A percentile compares a stretch with the other conserved stretches of the same genome.
These are phyloP conservation scores for Sporothrix variecibatus DNA, from an alignment of 2,329 filamentous ascomycete species.

Conservation along the genomic window DNA sequence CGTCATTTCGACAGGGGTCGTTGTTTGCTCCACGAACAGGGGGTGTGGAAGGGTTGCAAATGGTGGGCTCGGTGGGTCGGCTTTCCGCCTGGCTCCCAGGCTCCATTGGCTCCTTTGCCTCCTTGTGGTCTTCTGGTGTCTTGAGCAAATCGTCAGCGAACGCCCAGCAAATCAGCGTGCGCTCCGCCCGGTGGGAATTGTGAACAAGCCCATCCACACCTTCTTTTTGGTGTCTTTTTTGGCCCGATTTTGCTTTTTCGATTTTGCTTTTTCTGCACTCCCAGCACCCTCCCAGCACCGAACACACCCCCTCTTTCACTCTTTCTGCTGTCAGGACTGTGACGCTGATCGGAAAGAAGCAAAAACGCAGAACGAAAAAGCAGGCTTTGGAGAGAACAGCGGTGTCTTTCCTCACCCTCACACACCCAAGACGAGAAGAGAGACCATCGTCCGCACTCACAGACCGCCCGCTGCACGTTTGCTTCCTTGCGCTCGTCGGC, in stretches of 20 bases:
- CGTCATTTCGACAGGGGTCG: constrained; percentile 20
- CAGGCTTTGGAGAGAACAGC: not conserved
- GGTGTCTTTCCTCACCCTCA: not conserved
- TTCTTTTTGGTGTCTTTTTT: constrained; percentile 7
- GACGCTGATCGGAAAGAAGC: constrained; percentile 20
- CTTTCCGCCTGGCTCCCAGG: constrained; percentile 2
- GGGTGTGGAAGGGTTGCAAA: not conserved
- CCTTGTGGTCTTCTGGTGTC: not conserved
- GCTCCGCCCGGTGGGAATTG: constrained; percentile 10
- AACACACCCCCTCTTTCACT: not conserved
- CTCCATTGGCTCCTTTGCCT: not conserved
- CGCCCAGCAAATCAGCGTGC: constrained; percentile 17
- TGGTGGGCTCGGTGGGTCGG: not conserved
- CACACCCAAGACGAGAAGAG: not conserved
- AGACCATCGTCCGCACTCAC: not conserved
- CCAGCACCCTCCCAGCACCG: not conserved
- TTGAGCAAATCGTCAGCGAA: constrained; percentile 13
- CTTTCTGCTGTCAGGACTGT: not conserved
- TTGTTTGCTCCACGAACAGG: constrained; percentile 7
- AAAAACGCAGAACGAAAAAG: constrained; percentile 16
- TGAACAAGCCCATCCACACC: not conserved
- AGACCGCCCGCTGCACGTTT: not conserved
- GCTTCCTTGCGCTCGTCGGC: not conserved
- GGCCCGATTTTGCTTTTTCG: not conserved
- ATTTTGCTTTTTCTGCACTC: not conserved